Evolutionary conservation across 78 protist genomes (phyloP), one percentile per base, ranked within the genome.

Genomic region (Dictyostelium intermedium): DNA sequence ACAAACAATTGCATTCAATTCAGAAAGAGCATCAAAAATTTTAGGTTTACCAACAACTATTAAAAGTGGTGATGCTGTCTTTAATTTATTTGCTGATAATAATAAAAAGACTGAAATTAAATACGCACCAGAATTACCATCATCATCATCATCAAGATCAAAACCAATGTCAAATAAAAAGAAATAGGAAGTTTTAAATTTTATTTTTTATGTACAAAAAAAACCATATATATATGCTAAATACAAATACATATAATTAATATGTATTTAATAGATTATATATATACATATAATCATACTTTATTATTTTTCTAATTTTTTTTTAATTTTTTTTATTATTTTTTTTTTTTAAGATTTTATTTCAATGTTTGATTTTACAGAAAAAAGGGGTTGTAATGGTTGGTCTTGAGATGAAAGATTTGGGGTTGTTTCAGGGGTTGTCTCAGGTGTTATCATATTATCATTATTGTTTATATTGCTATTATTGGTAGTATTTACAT

Each of bases 31-130:
- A 16, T 89, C 45, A 23, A 69, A 89, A 43, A 7, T 27, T 20
- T 41, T 87, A 61, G 93, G 93, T 35, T 18, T 82, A 20, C 86
- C 86, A 43, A 35, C 18, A 39, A 20, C 50, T 23, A 25, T 77
- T 77, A 41, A 43, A n/a, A n/a, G 60, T 18, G 60, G 41, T 11
- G 60, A n/a, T 77, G 5, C 60, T n/a, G 30, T 77, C 7, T 11
- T 41, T 20, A 77, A 41, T 77, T 23, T 43, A 77, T 43, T 43
- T 41, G 23, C 1, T 7, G n/a, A 41, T 20, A 41, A 41, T 8
- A 76, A 76, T 39, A 77, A 77, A 77, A 34, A 74, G 11, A 8
- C 35, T 27, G 82, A 77, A 23, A 77, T 77, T 41, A 77, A 41
- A 77, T 77, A 77, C 41, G 60, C 82, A 9, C 60, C 50, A n/a